These are phyloP conservation scores for Protoeuglena noctilucae DNA, from an alignment of 139 green algal species.

Conservation along the genomic window DNA sequence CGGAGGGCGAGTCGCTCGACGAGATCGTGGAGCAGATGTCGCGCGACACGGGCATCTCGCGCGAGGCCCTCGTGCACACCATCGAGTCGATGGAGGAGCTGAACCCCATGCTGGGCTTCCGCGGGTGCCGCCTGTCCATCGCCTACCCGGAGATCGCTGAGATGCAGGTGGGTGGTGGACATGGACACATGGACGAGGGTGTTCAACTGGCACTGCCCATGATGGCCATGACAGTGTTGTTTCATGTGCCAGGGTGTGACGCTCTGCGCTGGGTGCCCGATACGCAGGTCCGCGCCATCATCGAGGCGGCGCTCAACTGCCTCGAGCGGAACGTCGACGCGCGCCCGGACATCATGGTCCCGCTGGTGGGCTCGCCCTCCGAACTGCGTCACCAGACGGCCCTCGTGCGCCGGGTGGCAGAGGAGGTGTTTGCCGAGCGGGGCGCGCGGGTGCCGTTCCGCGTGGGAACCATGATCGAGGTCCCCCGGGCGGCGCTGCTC, in stretches of 20 bases:
- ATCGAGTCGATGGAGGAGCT: constrained; percentile 25
- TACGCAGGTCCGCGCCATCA: constrained; percentile 16
- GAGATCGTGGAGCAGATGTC: constrained; percentile 3
- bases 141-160: constrained; percentile 22
- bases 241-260: not conserved
- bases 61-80: constrained; percentile 14
- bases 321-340: constrained; percentile 9
- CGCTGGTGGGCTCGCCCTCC: constrained; percentile 18
- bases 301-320: constrained; percentile 18
- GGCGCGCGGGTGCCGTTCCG: constrained; percentile 12
- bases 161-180: constrained; percentile 24
- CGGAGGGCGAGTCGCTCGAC: constrained; percentile 11
- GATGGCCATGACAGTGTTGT: not conserved
- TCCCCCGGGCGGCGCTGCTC: constrained; percentile 20
- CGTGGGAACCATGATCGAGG: constrained; percentile 34
- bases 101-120: constrained; percentile 35
- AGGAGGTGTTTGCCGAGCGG: constrained; percentile 13
- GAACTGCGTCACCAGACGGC: constrained; percentile 9
- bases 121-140: constrained; percentile 25
- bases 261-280: too few relatives aligned
- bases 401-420: not conserved
- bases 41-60: too few relatives aligned
- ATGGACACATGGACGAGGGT: too few relatives aligned
- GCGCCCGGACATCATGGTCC: constrained; percentile 29
- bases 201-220: too few relatives aligned